Percentiles rank a stretch among this genome's conserved stretches.
phyloP scores from a whole-genome alignment of 768 basidiomycete genomes.

The Phylloporus arenicola region DNA sequence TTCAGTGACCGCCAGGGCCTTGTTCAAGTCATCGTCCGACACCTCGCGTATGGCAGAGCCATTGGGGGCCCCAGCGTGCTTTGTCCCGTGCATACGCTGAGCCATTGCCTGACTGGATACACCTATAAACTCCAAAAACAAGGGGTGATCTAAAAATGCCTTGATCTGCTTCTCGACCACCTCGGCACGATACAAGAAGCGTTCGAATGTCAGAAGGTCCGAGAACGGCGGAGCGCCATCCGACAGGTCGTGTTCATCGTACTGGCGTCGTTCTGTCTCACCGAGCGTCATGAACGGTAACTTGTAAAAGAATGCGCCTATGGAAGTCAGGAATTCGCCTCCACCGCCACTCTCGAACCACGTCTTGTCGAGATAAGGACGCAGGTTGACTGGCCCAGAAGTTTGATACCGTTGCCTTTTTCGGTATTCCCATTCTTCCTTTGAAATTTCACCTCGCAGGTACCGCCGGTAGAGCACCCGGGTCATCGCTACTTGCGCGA shows the following conservation, averaged over 20 bases:
- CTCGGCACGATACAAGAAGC: conserved; percentile 42
- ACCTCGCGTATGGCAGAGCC: neutral
- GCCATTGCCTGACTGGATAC: conserved; percentile 7
- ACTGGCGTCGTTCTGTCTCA: neutral
- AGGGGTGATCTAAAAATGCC: conserved; percentile 36
- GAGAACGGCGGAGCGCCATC: conserved; percentile 34
- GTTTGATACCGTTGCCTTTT: conserved; percentile 45
- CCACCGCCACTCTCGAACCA: conserved; percentile 46
- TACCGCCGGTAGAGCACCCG: conserved; percentile 46
- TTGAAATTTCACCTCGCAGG: conserved; percentile 41
- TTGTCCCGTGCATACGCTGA: conserved; percentile 15
- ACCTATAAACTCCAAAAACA: conserved; percentile 40
- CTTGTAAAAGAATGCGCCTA: conserved; percentile 39
- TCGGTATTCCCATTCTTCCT: conserved; percentile 50
- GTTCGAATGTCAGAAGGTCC: conserved; percentile 38
- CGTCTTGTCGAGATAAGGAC: conserved; percentile 42
- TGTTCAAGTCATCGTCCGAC: neutral
- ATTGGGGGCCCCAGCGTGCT: conserved; percentile 3
- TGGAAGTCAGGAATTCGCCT: conserved; percentile 37
- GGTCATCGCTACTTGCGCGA: conserved; percentile 46
- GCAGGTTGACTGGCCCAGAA: conserved; percentile 46
- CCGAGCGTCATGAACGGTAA: conserved; percentile 48
- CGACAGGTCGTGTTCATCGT: neutral
- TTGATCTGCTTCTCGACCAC: conserved; percentile 35
- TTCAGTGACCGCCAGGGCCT: conserved; percentile 4